phyloP scores from a whole-genome alignment of 2,329 filamentous ascomycete species.

The Ophiocordyceps polyrhachis-furcata region DNA sequence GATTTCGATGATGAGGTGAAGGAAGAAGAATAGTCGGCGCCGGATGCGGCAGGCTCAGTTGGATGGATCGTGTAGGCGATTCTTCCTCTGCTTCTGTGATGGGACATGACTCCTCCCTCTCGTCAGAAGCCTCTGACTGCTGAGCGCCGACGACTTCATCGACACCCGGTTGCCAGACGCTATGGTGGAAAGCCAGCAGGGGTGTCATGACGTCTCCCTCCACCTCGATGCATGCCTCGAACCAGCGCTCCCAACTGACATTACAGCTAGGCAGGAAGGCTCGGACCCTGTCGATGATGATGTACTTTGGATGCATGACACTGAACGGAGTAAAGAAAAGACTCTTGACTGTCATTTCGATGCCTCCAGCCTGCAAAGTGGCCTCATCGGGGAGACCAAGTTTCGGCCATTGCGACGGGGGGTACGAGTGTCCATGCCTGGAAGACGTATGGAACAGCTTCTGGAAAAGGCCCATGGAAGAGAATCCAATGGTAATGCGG shows the following conservation, averaged over 20 bases:
- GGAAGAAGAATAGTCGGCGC: slow-evolving; percentile 48
- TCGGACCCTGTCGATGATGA: slow-evolving; percentile 48
- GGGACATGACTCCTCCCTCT: not conserved
- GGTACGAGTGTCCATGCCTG: slow-evolving; percentile 40
- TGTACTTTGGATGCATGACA: slow-evolving; percentile 77
- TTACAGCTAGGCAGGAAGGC: slow-evolving; percentile 67
- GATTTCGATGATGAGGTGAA: slow-evolving; percentile 53
- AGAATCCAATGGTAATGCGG: slow-evolving; percentile 56
- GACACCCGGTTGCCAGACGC: slow-evolving; percentile 39
- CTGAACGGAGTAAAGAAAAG: slow-evolving; percentile 65
- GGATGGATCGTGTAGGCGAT: slow-evolving; percentile 13
- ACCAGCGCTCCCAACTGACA: slow-evolving; percentile 76
- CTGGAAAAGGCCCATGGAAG: slow-evolving; percentile 51
- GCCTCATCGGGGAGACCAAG: slow-evolving; percentile 44
- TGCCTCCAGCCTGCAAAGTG: slow-evolving; percentile 31
- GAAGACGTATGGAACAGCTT: slow-evolving; percentile 58
- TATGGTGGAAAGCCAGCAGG: slow-evolving; percentile 47
- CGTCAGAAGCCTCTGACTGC: not conserved
- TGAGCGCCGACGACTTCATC: not conserved
- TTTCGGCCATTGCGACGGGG: slow-evolving; percentile 36
- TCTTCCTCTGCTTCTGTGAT: slow-evolving; percentile 2
- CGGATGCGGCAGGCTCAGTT: slow-evolving; percentile 6
- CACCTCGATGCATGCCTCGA: slow-evolving; percentile 57
- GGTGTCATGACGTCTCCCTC: slow-evolving; percentile 39
- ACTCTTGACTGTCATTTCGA: slow-evolving; percentile 56